These are phyloP conservation scores for Amylocystis lapponica DNA, from an alignment of 768 basidiomycete genomes.

Conservation along the genomic window DNA sequence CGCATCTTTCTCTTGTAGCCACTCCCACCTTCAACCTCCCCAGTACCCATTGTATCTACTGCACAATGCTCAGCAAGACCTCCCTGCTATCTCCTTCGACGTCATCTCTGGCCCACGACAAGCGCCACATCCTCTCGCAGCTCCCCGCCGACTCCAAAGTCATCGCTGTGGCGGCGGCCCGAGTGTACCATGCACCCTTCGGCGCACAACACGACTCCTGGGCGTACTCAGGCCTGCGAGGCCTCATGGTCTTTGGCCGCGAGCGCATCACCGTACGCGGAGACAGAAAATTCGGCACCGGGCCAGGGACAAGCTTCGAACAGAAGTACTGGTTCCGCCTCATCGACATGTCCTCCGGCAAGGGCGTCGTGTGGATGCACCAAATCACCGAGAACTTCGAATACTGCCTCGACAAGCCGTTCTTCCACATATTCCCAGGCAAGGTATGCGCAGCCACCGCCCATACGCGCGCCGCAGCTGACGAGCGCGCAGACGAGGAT, in stretches of 20 bases:
- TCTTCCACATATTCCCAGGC: constrained; percentile 88
- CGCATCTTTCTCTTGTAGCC: too few relatives aligned
- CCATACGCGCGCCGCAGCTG: constrained; percentile 15
- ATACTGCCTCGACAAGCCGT: constrained; percentile 81
- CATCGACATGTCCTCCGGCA: constrained; percentile 48
- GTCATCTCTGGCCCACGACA: too few relatives aligned
- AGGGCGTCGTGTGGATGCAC: constrained; percentile 61
- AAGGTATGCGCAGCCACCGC: constrained; percentile 46
- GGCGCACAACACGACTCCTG: constrained; percentile 42
- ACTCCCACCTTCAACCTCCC: too few relatives aligned
- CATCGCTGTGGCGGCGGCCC: constrained; percentile 48
- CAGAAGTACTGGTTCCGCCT: constrained; percentile 57
- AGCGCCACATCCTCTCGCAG: constrained; percentile 16
- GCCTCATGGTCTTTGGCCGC: constrained; percentile 49
- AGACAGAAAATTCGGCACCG: constrained; percentile 15
- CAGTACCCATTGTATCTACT: too few relatives aligned
- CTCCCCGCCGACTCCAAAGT: constrained; percentile 28
- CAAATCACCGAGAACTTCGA: constrained; percentile 53
- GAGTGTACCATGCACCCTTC: constrained; percentile 59
- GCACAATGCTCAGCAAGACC: too few relatives aligned
- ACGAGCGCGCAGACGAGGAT: constrained; percentile 31
- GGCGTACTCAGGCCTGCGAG: constrained; percentile 55
- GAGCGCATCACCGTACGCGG: constrained; percentile 14
- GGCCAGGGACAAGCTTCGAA: constrained; percentile 21
- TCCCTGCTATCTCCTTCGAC: too few relatives aligned